phyloP scores from a whole-genome alignment of 2,329 filamentous ascomycete genomes.

The Xylaria digitata region DNA sequence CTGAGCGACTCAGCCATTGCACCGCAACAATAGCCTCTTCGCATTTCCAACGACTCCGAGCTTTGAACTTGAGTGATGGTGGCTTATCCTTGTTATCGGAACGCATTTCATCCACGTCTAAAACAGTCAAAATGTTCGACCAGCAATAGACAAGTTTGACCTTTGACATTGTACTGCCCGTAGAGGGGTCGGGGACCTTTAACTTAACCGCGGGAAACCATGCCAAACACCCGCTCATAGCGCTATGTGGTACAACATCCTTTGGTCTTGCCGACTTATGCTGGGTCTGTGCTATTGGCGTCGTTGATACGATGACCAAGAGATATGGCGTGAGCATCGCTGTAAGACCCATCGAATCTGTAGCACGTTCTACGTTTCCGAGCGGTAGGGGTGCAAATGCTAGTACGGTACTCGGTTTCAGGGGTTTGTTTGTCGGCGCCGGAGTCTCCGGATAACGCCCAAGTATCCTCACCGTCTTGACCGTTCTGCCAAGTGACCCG shows the following conservation, averaged over 20 bases:
- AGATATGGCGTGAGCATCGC: slow-evolving; percentile 96
- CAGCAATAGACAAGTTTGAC: slow-evolving; percentile 97
- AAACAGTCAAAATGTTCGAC: slow-evolving; percentile 95
- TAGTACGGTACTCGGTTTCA: slow-evolving; percentile 94
- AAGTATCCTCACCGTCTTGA: slow-evolving; percentile 90
- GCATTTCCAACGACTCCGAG: slow-evolving; percentile 89
- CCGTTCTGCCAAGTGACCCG: slow-evolving; percentile 83
- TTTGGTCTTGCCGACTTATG: slow-evolving; percentile 93
- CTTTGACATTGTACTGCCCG: slow-evolving; percentile 76
- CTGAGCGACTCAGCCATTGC: slow-evolving; percentile 95
- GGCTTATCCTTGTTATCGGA: slow-evolving; percentile 79
- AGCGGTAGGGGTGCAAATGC: slow-evolving; percentile 91
- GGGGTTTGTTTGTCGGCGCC: slow-evolving; percentile 69
- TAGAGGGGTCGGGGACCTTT: slow-evolving; percentile 76
- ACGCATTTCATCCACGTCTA: slow-evolving; percentile 83
- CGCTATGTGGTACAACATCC: slow-evolving; percentile 87
- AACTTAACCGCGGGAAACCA: slow-evolving; percentile 98
- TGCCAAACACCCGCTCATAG: slow-evolving; percentile 91
- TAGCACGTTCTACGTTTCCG: slow-evolving; percentile 91
- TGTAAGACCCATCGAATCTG: slow-evolving; percentile 88
- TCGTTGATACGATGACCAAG: slow-evolving; percentile 96
- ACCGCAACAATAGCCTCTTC: slow-evolving; percentile 96
- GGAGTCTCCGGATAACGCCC: slow-evolving; percentile 86
- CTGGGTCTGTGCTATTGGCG: slow-evolving; percentile 94
- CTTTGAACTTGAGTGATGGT: slow-evolving; percentile 80